Conservation (phyloP, 2,329 filamentous ascomycete genomes). For the Verticillium longisporum region DNA sequence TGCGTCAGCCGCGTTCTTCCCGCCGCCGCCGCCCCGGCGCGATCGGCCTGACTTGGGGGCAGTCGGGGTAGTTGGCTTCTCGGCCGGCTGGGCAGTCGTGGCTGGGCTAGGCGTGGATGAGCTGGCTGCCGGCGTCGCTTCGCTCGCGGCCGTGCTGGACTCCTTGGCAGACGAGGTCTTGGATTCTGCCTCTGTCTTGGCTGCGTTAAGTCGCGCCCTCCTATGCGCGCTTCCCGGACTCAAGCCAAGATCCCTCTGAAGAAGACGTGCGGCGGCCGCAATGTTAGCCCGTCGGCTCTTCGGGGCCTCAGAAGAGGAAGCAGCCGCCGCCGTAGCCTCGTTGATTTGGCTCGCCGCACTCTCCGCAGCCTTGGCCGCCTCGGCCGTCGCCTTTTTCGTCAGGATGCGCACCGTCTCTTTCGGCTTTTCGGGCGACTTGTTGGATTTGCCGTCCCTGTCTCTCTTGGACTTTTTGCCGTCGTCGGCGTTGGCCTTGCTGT, state of each 20-base stretch:
- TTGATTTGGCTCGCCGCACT: conserved; percentile 28
- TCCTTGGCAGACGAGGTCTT: conserved; percentile 20
- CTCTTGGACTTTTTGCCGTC: conserved; percentile 59
- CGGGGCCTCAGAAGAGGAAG: conserved; percentile 22
- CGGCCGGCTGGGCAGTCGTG: background rate
- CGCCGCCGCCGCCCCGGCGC: conserved; percentile 20
- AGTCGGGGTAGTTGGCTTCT: conserved; percentile 6
- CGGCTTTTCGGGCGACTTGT: conserved; percentile 43
- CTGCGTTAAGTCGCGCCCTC: conserved; percentile 50
- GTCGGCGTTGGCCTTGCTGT: conserved; percentile 26
- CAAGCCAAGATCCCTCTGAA: conserved; percentile 60
- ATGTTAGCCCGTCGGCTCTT: conserved; percentile 56
- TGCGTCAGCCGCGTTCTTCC: conserved; percentile 24
- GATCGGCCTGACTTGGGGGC: conserved; percentile 11
- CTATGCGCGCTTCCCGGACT: conserved; percentile 57
- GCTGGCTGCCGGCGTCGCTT: conserved; percentile 15
- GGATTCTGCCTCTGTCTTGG: conserved; percentile 44
- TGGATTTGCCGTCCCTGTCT: conserved; percentile 49
- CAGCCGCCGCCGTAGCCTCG: conserved; percentile 14
- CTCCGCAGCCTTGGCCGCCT: conserved; percentile 40
- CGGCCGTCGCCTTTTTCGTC: conserved; percentile 49
- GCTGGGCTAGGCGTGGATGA: conserved; percentile 4
- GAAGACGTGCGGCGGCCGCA: conserved; percentile 54
- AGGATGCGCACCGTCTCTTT: conserved; percentile 58
- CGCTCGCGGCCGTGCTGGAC: conserved; percentile 11